Evolutionary conservation across 768 basidiomycete species (phyloP).

Genomic region (Podaxis rugospora): DNA sequence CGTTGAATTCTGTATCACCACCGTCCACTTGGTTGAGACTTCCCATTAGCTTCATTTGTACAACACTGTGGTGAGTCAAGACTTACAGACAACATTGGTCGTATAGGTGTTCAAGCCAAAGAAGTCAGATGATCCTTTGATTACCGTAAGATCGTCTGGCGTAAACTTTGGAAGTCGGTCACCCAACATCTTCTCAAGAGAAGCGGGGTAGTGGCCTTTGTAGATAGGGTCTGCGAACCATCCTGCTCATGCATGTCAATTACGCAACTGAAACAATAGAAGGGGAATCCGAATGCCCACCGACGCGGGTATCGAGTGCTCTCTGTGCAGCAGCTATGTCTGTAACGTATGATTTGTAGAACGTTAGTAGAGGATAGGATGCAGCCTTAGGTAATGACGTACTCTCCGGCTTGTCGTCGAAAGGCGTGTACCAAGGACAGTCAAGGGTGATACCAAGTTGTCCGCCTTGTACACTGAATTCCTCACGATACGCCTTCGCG

Average conservation of each 20-base stretch:
- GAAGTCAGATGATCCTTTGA: slow-evolving; percentile 63
- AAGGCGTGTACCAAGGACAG: slow-evolving; percentile 63
- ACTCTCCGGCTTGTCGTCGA: slow-evolving; percentile 61
- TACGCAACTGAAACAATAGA: neutral
- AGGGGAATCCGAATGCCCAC: slow-evolving; percentile 26
- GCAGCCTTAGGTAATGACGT: slow-evolving; percentile 18
- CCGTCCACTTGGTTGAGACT: slow-evolving; percentile 38
- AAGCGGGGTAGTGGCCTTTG: slow-evolving; percentile 60
- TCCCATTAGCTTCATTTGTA: neutral
- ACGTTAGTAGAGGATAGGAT: neutral
- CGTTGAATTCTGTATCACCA: slow-evolving; percentile 53
- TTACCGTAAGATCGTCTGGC: slow-evolving; percentile 46
- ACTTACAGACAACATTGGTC: slow-evolving; percentile 52
- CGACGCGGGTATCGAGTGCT: slow-evolving; percentile 59
- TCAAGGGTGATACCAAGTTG: slow-evolving; percentile 73
- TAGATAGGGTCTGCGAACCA: slow-evolving; percentile 57
- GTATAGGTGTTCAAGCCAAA: slow-evolving; percentile 68
- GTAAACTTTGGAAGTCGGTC: slow-evolving; percentile 53
- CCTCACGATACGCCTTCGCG: slow-evolving; percentile 56
- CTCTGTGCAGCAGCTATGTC: slow-evolving; percentile 60
- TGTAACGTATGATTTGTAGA: slow-evolving; percentile 17
- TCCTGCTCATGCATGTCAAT: slow-evolving; percentile 4
- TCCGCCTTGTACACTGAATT: slow-evolving; percentile 53
- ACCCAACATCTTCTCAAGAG: slow-evolving; percentile 43
- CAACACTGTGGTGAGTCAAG: neutral